Percentiles rank a stretch among this genome's conserved stretches.
Conservation (phyloP, 306 rosid genomes). For the Dalbergia cochinchinensis region DNA sequence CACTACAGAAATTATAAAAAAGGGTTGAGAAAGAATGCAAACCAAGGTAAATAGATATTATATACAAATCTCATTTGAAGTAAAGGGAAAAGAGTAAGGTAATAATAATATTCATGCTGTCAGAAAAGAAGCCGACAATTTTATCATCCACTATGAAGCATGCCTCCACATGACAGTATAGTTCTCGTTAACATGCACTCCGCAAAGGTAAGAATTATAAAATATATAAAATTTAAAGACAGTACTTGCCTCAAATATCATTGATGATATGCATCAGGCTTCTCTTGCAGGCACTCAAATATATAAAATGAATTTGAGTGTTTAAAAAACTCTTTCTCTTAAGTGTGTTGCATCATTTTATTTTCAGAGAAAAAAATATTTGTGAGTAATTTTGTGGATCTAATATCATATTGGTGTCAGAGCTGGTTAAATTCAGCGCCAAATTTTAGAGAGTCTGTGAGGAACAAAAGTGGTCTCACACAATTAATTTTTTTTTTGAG, state of each 20-base stretch:
- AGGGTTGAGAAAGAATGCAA: slow-evolving; percentile 6
- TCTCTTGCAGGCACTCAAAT: slow-evolving; percentile 19
- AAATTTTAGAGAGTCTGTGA: no score
- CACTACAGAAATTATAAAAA: neutral
- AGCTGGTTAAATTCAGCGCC: no score
- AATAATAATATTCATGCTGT: neutral
- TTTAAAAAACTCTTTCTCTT: no score
- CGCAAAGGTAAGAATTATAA: neutral
- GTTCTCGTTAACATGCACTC: no score
- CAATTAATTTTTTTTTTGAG: no score
- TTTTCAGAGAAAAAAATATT: no score
- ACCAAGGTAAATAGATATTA: slow-evolving; percentile 6
- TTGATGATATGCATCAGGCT: slow-evolving; percentile 2
- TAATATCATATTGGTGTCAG: no score
- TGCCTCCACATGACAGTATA: neutral
- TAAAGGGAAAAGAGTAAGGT: neutral
- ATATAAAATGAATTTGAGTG: no score
- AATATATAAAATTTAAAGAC: neutral
- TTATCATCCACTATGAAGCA: slow-evolving; percentile 1
- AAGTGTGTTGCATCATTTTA: no score
- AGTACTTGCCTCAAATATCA: neutral
- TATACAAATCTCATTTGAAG: neutral
- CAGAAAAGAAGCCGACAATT: neutral
- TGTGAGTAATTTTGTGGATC: no score
- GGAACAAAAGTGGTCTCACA: no score